Percentiles rank a stretch among this genome's conserved stretches.
Conservation (phyloP, 495 filamentous ascomycete species). For the Acidomyces sp. region DNA sequence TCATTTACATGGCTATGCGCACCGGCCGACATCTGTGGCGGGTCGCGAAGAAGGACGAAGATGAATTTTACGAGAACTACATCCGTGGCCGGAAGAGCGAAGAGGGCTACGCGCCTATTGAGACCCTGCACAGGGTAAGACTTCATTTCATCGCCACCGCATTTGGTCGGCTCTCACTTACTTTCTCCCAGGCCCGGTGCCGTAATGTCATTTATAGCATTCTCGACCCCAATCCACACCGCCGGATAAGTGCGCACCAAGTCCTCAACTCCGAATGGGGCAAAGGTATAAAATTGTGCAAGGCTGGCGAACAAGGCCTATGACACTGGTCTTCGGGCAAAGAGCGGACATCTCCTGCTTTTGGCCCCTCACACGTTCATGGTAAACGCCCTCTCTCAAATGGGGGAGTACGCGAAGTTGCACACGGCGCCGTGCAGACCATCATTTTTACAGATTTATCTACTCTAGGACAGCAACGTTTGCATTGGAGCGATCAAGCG, state of each 20-base stretch:
- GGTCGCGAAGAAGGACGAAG: slow-evolving; percentile 87
- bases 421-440: too few relatives aligned
- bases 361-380: too few relatives aligned
- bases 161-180: neutral
- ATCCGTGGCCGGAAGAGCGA: slow-evolving; percentile 83
- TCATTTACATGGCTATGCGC: slow-evolving; percentile 99
- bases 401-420: too few relatives aligned
- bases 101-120: slow-evolving; percentile 90
- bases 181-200: slow-evolving; percentile 62
- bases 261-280: slow-evolving; percentile 98
- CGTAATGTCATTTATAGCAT: slow-evolving; percentile 99
- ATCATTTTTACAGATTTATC: too few relatives aligned
- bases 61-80: slow-evolving; percentile 93
- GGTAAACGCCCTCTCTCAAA: too few relatives aligned
- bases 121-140: slow-evolving; percentile 85
- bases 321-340: too few relatives aligned
- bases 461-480: too few relatives aligned
- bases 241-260: slow-evolving; percentile 90
- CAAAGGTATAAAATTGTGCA: slow-evolving; percentile 89
- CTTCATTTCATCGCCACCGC: neutral
- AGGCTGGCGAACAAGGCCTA: slow-evolving; percentile 84
- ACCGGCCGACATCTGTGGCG: slow-evolving; percentile 93
- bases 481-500: too few relatives aligned
- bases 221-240: slow-evolving; percentile 81
- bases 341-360: too few relatives aligned